Percentiles rank a stretch among this genome's conserved stretches.
Conservation (phyloP, 331 rosid species). For the Dryas integrifolia region DNA sequence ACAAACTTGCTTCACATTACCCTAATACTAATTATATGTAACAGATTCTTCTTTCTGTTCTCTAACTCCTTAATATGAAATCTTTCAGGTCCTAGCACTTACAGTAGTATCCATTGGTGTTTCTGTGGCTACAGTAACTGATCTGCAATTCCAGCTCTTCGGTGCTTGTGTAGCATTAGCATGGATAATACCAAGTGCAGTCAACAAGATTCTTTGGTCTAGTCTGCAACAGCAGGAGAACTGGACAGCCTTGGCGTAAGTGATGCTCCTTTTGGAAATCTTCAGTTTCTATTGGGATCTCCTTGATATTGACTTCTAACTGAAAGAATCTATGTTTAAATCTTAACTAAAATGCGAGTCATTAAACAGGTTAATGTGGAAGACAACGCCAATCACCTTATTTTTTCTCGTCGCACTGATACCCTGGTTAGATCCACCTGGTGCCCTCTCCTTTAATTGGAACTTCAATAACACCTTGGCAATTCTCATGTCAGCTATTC, state of each 20-base stretch:
- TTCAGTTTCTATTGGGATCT: neutral
- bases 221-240: constrained; percentile 87
- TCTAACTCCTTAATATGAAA: constrained; percentile 21
- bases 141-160: constrained; percentile 73
- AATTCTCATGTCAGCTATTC: constrained; percentile 71
- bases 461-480: constrained; percentile 56
- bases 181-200: constrained; percentile 90
- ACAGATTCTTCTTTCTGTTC: neutral
- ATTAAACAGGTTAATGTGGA: constrained; percentile 87
- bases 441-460: constrained; percentile 75
- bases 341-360: constrained; percentile 19
- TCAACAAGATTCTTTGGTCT: constrained; percentile 94
- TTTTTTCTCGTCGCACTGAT: constrained; percentile 63
- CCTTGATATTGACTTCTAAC: constrained; percentile 14
- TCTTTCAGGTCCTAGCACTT: constrained; percentile 65
- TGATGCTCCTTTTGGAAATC: constrained; percentile 8
- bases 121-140: constrained; percentile 88
- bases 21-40: neutral
- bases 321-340: neutral
- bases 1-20: neutral
- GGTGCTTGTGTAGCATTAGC: constrained; percentile 94
- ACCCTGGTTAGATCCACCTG: constrained; percentile 93
- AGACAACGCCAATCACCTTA: constrained; percentile 86
- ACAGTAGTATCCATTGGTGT: constrained; percentile 73
- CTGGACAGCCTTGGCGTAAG: constrained; percentile 93